Evolutionary conservation across 768 basidiomycete genomes (phyloP).

Genomic region (Macrolepiota albuminosa): DNA sequence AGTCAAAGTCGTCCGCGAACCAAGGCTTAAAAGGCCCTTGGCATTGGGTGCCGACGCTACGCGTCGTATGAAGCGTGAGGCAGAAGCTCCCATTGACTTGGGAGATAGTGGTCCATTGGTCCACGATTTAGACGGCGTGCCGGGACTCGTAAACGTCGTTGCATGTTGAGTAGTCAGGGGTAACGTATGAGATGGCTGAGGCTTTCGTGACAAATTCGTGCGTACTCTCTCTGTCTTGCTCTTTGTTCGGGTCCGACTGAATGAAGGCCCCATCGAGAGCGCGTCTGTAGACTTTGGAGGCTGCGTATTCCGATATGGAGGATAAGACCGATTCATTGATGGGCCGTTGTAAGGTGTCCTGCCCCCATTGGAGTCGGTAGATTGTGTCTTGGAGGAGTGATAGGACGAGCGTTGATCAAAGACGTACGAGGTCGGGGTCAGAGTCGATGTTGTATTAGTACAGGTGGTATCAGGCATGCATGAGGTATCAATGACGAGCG

Average conservation of each 20-base stretch:
- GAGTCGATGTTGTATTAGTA: conserved; percentile 36
- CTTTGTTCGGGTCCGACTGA: conserved; percentile 27
- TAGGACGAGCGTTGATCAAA: conserved; percentile 70
- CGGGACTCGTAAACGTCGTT: conserved; percentile 36
- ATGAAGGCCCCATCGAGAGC: conserved; percentile 29
- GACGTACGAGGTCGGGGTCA: conserved; percentile 47
- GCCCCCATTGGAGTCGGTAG: conserved; percentile 60
- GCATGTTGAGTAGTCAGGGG: conserved; percentile 44
- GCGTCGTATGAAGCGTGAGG: conserved; percentile 87
- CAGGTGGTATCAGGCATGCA: conserved; percentile 28
- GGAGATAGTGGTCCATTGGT: conserved; percentile 57
- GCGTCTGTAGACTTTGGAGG: conserved; percentile 35
- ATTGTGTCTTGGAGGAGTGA: conserved; percentile 74
- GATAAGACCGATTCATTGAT: conserved; percentile 24
- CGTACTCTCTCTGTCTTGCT: conserved; percentile 46
- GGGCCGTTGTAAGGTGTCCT: conserved; percentile 22
- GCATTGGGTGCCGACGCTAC: conserved; percentile 97
- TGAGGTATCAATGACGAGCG: conserved; percentile 49
- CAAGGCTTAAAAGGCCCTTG: conserved; percentile 76
- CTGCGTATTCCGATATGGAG: conserved; percentile 22
- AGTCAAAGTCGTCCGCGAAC: conserved; percentile 51
- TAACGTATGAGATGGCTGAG: conserved; percentile 24
- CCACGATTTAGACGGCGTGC: conserved; percentile 40
- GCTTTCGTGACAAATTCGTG: conserved; percentile 20
- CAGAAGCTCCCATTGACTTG: conserved; percentile 64